These are phyloP conservation scores for Eutrema japonicum DNA, from an alignment of 345 rosid genomes.

Conservation along the genomic window DNA sequence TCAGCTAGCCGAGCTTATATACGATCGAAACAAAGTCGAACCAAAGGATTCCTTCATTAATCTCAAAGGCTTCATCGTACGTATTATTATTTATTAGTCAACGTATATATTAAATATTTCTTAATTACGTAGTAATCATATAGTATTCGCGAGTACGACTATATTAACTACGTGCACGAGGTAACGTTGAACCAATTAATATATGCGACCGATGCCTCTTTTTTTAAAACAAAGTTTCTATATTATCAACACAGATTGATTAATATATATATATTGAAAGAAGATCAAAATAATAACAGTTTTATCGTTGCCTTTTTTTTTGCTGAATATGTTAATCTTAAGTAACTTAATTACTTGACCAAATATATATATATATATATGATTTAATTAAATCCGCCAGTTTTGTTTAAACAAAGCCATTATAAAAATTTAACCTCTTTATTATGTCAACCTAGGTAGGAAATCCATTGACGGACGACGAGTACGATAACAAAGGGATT, in stretches of 20 bases:
- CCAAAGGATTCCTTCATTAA: conserved; percentile 46
- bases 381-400: not conserved
- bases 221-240: not conserved
- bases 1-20: conserved; percentile 65
- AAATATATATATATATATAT: not conserved
- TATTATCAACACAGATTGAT: not conserved
- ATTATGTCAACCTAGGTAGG: conserved; percentile 50
- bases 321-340: too few species aligned
- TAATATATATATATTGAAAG: not conserved
- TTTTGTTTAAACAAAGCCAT: not conserved
- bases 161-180: conserved; percentile 12
- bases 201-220: conserved; percentile 1
- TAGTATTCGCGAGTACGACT: not conserved
- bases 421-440: not conserved
- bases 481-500: conserved; percentile 50
- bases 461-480: conserved; percentile 58
- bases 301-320: too few species aligned
- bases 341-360: too few species aligned
- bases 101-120: too few species aligned
- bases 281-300: not conserved
- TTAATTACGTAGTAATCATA: too few species aligned
- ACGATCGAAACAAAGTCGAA: conserved; percentile 52
- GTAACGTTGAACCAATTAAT: conserved; percentile 1
- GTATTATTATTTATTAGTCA: not conserved
- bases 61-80: conserved; percentile 53